Conservation (phyloP, 768 basidiomycete genomes). For the Panaeolus cyanescens region DNA sequence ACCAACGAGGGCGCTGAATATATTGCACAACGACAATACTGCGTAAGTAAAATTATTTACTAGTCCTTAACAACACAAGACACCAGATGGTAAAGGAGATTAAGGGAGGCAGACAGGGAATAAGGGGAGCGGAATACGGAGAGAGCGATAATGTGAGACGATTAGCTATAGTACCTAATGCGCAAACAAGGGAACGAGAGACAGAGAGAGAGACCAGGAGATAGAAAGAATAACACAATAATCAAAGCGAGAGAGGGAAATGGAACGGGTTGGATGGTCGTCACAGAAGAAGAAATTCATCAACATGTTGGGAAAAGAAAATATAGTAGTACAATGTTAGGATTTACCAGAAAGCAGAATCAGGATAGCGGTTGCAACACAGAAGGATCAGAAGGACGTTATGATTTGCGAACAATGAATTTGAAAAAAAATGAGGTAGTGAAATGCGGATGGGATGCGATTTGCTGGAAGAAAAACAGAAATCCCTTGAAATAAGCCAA, state of each 20-base stretch:
- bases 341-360: conserved; percentile 1
- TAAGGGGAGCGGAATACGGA: neutral
- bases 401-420: neutral
- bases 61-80: neutral
- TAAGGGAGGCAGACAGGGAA: neutral
- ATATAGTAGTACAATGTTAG: conserved; percentile 1
- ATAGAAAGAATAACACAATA: neutral
- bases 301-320: neutral
- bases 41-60: neutral
- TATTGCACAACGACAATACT: neutral
- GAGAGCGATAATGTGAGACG: neutral
- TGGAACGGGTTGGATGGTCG: neutral
- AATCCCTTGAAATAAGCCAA: conserved; percentile 2
- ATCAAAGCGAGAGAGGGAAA: neutral
- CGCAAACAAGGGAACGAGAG: neutral
- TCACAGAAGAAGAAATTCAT: neutral
- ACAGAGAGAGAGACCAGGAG: neutral
- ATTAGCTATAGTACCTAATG: conserved; percentile 2
- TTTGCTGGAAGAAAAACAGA: neutral
- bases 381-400: neutral
- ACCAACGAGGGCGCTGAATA: too few species aligned
- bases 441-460: conserved; percentile 3
- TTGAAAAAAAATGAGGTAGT: neutral
- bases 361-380: neutral
- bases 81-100: neutral